Evolutionary conservation across 306 rosid species (phyloP).

Genomic region (Citrullus amarus): DNA sequence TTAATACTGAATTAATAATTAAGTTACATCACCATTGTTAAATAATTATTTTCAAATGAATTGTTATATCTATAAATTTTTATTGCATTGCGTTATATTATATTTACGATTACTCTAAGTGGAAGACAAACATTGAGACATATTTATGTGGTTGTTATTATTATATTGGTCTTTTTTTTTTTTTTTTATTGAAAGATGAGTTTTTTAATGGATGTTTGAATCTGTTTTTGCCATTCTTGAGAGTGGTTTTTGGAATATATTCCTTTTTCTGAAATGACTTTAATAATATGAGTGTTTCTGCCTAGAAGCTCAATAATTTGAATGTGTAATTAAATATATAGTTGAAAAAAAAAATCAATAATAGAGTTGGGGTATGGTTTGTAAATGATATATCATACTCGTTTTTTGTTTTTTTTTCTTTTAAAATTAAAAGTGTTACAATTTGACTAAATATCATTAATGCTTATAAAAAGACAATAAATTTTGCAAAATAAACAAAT

Average conservation of each 20-base stretch:
- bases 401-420: not conserved
- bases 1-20: too few species aligned
- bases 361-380: not conserved
- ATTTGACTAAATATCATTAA: not conserved
- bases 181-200: not conserved
- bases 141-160: not conserved
- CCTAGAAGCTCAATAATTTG: not conserved
- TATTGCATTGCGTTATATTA: too few species aligned
- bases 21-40: too few species aligned
- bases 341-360: not conserved
- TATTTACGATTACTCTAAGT: too few species aligned
- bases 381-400: not conserved
- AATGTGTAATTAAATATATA: not conserved
- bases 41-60: too few species aligned
- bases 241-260: not conserved
- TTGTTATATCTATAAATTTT: too few species aligned
- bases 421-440: not conserved
- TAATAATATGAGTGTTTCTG: not conserved
- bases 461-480: too few species aligned
- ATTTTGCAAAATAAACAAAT: too few species aligned
- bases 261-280: not conserved
- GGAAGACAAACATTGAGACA: too few species aligned
- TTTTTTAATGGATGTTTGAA: slow-evolving; percentile 21
- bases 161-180: too few species aligned
- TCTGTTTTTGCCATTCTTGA: slow-evolving; percentile 48